Evolutionary conservation across 2,329 filamentous ascomycete genomes (phyloP).

Genomic region (Sarocladium brachiariae): DNA sequence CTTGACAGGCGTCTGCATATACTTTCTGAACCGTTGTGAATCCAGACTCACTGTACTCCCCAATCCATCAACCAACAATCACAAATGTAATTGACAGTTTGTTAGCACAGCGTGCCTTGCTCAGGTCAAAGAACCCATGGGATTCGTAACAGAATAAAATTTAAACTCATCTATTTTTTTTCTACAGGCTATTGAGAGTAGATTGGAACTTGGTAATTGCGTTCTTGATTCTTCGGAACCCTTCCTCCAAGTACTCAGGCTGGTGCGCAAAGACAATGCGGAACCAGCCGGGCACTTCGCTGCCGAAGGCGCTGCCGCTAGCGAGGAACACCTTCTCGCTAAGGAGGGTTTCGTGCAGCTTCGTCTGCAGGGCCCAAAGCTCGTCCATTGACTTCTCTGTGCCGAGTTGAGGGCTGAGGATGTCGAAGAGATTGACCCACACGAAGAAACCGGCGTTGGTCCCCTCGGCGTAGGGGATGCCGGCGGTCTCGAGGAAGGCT

Average conservation of each 20-base stretch:
- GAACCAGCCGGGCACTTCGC: background rate
- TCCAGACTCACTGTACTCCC: no score
- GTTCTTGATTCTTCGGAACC: background rate
- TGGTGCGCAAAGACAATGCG: background rate
- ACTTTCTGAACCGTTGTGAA: no score
- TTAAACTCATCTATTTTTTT: no score
- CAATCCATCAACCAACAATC: no score
- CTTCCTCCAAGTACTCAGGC: background rate
- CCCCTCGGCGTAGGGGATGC: background rate
- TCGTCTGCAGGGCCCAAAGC: background rate
- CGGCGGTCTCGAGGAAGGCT: background rate
- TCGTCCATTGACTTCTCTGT: background rate
- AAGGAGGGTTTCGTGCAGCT: background rate
- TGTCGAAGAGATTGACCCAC: background rate
- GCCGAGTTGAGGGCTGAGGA: background rate
- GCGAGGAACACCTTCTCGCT: background rate
- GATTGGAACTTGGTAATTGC: background rate
- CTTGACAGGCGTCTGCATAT: no score
- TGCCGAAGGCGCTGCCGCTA: background rate
- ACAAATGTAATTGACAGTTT: no score
- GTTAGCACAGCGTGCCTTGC: no score
- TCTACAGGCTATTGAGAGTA: no score
- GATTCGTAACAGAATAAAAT: no score
- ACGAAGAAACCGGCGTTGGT: slow-evolving; percentile 5
- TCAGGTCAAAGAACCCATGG: no score